Evolutionary conservation across 2,329 filamentous ascomycete genomes (phyloP).

Genomic region (Zymoseptoria ardabiliae): DNA sequence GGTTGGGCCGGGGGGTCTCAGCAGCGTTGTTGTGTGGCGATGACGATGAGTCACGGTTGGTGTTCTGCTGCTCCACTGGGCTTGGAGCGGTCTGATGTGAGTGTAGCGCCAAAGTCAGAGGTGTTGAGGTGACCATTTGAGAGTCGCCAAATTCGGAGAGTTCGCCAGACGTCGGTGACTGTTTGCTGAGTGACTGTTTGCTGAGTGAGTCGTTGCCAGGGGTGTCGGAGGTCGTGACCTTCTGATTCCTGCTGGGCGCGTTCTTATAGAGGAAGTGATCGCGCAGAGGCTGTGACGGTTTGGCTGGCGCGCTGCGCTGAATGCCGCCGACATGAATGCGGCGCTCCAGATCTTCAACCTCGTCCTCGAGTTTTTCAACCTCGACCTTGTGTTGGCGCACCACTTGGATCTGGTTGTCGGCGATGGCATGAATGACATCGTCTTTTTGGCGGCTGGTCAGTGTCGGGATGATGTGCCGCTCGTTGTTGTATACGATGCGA

Average conservation of each 20-base stretch:
- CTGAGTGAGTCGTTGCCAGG: background rate
- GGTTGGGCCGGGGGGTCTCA: background rate
- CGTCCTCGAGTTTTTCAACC: background rate
- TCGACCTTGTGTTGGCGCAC: background rate
- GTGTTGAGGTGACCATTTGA: background rate
- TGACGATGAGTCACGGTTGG: background rate
- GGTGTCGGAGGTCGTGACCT: background rate
- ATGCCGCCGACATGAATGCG: background rate
- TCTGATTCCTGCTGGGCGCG: background rate
- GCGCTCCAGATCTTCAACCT: slow-evolving; percentile 5
- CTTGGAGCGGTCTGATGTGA: slow-evolving; percentile 9
- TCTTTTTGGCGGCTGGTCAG: slow-evolving; percentile 14
- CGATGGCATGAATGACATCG: slow-evolving; percentile 10
- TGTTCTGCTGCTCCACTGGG: background rate
- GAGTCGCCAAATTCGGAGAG: slow-evolving; percentile 1
- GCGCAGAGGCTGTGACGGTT: background rate
- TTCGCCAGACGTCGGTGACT: background rate
- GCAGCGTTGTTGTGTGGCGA: background rate
- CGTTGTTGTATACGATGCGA: background rate
- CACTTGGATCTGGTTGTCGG: slow-evolving; percentile 2
- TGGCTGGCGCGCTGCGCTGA: background rate
- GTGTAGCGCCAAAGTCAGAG: slow-evolving; percentile 5
- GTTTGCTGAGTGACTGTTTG: background rate
- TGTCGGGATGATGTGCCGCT: slow-evolving; percentile 3
- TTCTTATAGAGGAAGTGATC: background rate